phyloP scores from a whole-genome alignment of 208 protist genomes.

The Trypanosoma congolense region DNA sequence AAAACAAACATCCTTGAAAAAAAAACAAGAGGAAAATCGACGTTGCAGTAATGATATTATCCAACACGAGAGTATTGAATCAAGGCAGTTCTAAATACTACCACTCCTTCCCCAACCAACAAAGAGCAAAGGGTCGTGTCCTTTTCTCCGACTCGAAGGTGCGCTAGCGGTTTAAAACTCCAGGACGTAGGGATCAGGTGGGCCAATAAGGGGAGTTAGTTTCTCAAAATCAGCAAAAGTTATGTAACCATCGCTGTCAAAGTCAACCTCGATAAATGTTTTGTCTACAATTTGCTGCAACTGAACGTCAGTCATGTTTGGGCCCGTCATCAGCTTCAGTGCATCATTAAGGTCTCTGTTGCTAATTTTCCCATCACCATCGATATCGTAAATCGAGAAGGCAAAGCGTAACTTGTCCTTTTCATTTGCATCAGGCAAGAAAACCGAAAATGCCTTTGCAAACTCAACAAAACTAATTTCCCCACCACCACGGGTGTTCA shows the following conservation, averaged over 20 bases:
- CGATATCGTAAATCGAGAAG: slow-evolving; percentile 94
- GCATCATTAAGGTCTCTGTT: slow-evolving; percentile 91
- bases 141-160: too few relatives aligned
- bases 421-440: slow-evolving; percentile 68
- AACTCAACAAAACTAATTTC: slow-evolving; percentile 85
- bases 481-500: slow-evolving; percentile 68
- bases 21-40: too few relatives aligned
- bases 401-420: slow-evolving; percentile 85
- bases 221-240: slow-evolving; percentile 90
- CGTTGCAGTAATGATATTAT: too few relatives aligned
- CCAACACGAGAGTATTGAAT: too few relatives aligned
- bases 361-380: slow-evolving; percentile 91
- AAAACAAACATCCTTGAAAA: too few relatives aligned
- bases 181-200: slow-evolving; percentile 80
- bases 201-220: slow-evolving; percentile 60
- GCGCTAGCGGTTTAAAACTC: slow-evolving; percentile 33
- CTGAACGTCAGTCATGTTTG: slow-evolving; percentile 86
- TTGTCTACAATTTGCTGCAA: slow-evolving; percentile 95
- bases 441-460: slow-evolving; percentile 73
- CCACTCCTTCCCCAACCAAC: too few relatives aligned
- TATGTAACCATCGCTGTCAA: slow-evolving; percentile 89
- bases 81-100: too few relatives aligned
- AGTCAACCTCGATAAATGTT: slow-evolving; percentile 91
- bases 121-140: background rate
- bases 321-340: slow-evolving; percentile 92